Evolutionary conservation across 2,329 filamentous ascomycete genomes (phyloP).

Genomic region (Trichoderma oligosporum): DNA sequence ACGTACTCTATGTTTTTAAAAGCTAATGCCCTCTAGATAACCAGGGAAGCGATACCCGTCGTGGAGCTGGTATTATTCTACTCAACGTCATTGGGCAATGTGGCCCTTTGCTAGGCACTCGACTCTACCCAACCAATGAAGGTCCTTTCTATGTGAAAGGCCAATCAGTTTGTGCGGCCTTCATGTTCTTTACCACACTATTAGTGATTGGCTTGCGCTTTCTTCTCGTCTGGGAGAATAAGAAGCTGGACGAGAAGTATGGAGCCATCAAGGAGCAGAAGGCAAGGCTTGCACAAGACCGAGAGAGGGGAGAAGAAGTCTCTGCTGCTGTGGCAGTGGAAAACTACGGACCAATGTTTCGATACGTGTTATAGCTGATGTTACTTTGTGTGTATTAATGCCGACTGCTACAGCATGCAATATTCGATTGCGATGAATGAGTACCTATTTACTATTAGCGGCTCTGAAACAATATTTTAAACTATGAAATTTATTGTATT

Average conservation of each 20-base stretch:
- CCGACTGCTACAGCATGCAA: no score
- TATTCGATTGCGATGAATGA: no score
- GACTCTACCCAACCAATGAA: conserved; percentile 54
- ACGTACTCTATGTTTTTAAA: not conserved
- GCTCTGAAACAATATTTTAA: conserved; percentile 40
- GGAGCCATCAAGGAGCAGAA: conserved; percentile 13
- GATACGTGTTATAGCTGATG: conserved; percentile 25
- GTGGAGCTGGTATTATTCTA: conserved; percentile 69
- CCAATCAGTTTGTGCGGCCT: conserved; percentile 23
- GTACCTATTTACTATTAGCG: no score
- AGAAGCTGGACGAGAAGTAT: conserved; percentile 19
- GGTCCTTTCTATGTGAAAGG: conserved; percentile 48
- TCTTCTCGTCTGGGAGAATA: conserved; percentile 23
- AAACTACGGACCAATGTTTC: conserved; percentile 25
- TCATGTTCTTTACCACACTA: conserved; percentile 25
- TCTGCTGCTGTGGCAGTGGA: conserved; percentile 19
- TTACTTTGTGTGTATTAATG: no score
- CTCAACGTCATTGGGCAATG: conserved; percentile 74
- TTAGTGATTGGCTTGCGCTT: conserved; percentile 19
- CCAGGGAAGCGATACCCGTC: conserved; percentile 60
- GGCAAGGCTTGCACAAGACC: not conserved
- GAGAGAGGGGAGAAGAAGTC: conserved; percentile 1
- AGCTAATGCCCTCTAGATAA: conserved; percentile 57
- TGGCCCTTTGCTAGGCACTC: conserved; percentile 61
- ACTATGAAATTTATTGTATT: conserved; percentile 44